phyloP scores from a whole-genome alignment of 2,329 filamentous ascomycete species.

The Sporothrix pallida region DNA sequence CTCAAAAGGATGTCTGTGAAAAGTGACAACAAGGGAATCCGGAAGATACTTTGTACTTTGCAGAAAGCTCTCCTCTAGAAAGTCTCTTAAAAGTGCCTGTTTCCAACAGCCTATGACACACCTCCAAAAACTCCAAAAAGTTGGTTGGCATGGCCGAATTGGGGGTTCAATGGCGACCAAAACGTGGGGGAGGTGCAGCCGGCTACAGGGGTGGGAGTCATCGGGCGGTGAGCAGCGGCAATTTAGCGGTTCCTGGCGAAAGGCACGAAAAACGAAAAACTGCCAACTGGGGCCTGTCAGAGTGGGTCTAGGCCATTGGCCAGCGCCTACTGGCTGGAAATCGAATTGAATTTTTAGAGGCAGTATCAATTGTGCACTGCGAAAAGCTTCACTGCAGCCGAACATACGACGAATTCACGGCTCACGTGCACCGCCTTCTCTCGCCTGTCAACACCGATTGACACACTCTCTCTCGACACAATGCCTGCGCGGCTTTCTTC shows the following conservation, averaged over 20 bases:
- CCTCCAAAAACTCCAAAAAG: background rate
- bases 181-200: constrained; percentile 20
- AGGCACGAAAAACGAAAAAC: background rate
- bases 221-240: constrained; percentile 36
- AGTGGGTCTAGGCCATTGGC: constrained; percentile 15
- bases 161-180: constrained; percentile 23
- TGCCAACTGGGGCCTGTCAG: background rate
- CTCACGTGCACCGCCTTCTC: constrained; percentile 8
- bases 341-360: constrained; percentile 29
- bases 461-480: background rate
- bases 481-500: constrained; percentile 33
- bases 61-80: background rate
- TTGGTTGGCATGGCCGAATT: constrained; percentile 16
- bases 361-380: background rate
- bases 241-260: constrained; percentile 20
- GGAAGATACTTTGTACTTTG: background rate
- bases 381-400: constrained; percentile 26
- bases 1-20: background rate
- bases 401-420: background rate
- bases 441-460: background rate
- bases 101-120: constrained; percentile 8
- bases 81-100: background rate
- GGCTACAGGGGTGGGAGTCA: constrained; percentile 26
- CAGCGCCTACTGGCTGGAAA: constrained; percentile 21
- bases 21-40: background rate